Percentiles rank a stretch among this genome's conserved stretches.
Conservation (phyloP, 306 rosid species). For the Trifolium repens region DNA sequence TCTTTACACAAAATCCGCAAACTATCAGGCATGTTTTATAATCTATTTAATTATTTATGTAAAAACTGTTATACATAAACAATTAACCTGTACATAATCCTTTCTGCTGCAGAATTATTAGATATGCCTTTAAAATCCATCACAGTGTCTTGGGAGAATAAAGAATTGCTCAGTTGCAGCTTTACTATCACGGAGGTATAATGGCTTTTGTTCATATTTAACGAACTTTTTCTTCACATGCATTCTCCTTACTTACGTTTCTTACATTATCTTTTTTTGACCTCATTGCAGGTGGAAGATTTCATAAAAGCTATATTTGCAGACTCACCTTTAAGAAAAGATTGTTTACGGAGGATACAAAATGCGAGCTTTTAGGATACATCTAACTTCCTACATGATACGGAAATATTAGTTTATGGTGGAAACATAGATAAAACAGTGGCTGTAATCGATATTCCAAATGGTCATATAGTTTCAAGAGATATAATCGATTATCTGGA, state of each 20-base stretch:
- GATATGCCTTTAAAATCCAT: conserved; percentile 89
- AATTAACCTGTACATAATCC: conserved; percentile 33
- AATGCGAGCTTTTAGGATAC: conserved; percentile 49
- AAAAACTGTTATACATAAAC: conserved; percentile 24
- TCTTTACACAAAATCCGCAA: conserved; percentile 79
- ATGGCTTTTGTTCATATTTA: conserved; percentile 1
- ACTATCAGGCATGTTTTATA: conserved; percentile 73
- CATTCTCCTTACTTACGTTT: conserved; percentile 7
- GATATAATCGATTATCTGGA: background rate
- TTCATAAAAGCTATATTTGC: conserved; percentile 86
- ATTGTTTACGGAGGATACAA: conserved; percentile 79
- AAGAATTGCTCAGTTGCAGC: conserved; percentile 60
- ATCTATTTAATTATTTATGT: conserved; percentile 10
- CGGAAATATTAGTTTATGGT: background rate
- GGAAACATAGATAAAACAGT: background rate
- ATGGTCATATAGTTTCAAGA: too few relatives aligned
- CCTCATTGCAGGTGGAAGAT: conserved; percentile 62
- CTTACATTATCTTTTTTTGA: background rate
- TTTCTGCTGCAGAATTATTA: conserved; percentile 63
- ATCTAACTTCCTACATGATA: conserved; percentile 10
- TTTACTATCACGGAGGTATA: conserved; percentile 78
- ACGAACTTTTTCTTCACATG: background rate
- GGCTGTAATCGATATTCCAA: too few relatives aligned
- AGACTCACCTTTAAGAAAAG: conserved; percentile 80
- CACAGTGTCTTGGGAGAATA: conserved; percentile 84